These are phyloP conservation scores for Trichomonascus vanleenenianus DNA, from an alignment of 805 yeast species.

Conservation along the genomic window DNA sequence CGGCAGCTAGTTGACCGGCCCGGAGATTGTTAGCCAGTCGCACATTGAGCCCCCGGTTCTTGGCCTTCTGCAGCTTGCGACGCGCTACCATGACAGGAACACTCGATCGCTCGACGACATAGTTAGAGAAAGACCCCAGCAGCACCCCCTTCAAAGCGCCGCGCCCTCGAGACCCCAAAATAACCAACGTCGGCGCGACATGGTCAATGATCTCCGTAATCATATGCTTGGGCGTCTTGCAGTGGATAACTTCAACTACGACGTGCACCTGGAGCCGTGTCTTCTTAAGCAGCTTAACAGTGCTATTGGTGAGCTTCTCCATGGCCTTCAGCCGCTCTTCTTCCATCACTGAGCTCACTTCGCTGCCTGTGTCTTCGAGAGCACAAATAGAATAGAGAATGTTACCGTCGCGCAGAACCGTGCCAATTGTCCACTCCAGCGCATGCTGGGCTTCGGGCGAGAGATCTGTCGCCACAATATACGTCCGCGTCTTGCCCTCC, in stretches of 20 bases:
- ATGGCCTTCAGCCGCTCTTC: slow-evolving; percentile 36
- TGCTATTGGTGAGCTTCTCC: slow-evolving; percentile 35
- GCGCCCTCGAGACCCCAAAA: slow-evolving; percentile 70
- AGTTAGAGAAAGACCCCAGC: slow-evolving; percentile 65
- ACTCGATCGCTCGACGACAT: slow-evolving; percentile 59
- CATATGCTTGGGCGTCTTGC: slow-evolving; percentile 66
- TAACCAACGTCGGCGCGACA: slow-evolving; percentile 62
- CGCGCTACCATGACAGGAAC: slow-evolving; percentile 80
- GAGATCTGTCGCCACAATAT: slow-evolving; percentile 71
- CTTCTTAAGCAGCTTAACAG: slow-evolving; percentile 42
- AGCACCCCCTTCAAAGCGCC: slow-evolving; percentile 66
- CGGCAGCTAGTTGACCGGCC: slow-evolving; percentile 16
- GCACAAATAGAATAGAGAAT: slow-evolving; percentile 60
- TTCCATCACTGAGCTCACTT: slow-evolving; percentile 25
- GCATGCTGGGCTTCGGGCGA: slow-evolving; percentile 80
- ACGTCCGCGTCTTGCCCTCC: slow-evolving; percentile 38
- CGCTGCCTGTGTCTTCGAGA: slow-evolving; percentile 27
- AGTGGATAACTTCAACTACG: slow-evolving; percentile 66
- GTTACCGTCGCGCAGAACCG: slow-evolving; percentile 74
- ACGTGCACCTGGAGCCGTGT: slow-evolving; percentile 68
- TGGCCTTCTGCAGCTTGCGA: slow-evolving; percentile 59
- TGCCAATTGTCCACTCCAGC: slow-evolving; percentile 81
- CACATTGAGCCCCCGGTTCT: slow-evolving; percentile 47
- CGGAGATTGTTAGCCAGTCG: slow-evolving; percentile 29
- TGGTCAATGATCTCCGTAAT: slow-evolving; percentile 63